phyloP scores from a whole-genome alignment of 164 flowering plant genomes.

The Sedum album region DNA sequence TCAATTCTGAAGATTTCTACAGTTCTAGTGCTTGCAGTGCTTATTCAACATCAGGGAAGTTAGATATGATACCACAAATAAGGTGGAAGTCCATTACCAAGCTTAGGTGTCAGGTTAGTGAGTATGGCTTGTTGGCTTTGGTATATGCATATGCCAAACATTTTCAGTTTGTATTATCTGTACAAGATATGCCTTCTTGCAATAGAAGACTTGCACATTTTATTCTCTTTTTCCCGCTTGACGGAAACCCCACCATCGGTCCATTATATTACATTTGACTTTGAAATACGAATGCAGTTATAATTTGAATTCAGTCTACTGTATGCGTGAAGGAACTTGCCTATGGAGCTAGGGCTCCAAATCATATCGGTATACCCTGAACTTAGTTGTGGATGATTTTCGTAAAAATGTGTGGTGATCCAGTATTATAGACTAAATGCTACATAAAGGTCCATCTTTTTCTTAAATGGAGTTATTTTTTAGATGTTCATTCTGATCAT shows the following conservation, averaged over 20 bases:
- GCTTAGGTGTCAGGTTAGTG: conserved; percentile 56
- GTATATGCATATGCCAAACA: not conserved
- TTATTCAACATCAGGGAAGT: conserved; percentile 15
- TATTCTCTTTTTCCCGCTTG: not conserved
- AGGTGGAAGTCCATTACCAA: conserved; percentile 35
- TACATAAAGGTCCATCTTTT: not conserved
- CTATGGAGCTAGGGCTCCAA: conserved; percentile 64
- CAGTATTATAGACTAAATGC: not conserved
- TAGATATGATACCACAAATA: conserved; percentile 22
- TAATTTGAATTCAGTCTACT: conserved; percentile 51
- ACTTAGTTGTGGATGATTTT: conserved; percentile 50
- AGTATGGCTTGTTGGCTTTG: not conserved
- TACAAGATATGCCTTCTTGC: not conserved
- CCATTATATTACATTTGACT: not conserved
- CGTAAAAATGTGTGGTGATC: conserved; percentile 31
- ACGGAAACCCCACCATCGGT: not conserved
- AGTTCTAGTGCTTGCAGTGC: conserved; percentile 28
- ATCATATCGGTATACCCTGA: conserved; percentile 82
- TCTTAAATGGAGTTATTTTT: not conserved
- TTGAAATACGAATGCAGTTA: conserved; percentile 38
- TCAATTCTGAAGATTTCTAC: conserved; percentile 50
- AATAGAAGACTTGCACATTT: not conserved
- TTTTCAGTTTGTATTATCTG: not conserved
- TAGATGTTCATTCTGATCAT: not conserved
- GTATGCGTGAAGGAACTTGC: conserved; percentile 87